Evolutionary conservation across 495 filamentous ascomycete species (phyloP).

Genomic region (Daldinia grandis): DNA sequence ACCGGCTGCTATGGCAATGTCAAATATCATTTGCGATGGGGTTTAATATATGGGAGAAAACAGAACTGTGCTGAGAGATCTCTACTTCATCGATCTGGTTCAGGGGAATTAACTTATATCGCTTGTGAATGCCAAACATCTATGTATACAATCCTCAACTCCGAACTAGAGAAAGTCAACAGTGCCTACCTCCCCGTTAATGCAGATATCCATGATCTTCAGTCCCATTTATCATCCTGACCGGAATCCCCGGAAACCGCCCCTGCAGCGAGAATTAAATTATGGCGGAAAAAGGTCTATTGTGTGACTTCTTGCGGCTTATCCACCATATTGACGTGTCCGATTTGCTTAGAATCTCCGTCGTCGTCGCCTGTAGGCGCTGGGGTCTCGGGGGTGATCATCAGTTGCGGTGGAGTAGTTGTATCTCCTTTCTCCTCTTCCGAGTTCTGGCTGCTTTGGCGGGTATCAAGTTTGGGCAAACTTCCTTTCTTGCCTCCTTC

Average conservation of each 20-base stretch:
- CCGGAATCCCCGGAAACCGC: constrained; percentile 6
- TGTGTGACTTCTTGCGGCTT: constrained; percentile 47
- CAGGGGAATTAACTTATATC: constrained; percentile 27
- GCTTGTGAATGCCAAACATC: constrained; percentile 35
- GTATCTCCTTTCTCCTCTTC: constrained; percentile 9
- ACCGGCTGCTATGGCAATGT: background rate
- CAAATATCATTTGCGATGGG: constrained; percentile 9
- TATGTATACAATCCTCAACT: constrained; percentile 45
- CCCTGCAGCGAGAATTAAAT: constrained; percentile 1
- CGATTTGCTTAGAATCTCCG: constrained; percentile 52
- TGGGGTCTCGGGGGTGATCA: constrained; percentile 54
- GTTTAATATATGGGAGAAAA: constrained; percentile 18
- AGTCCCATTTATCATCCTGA: constrained; percentile 21
- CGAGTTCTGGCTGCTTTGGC: constrained; percentile 9
- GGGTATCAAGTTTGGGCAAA: constrained; percentile 16
- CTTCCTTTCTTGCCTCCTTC: constrained; percentile 10
- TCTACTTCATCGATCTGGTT: constrained; percentile 15
- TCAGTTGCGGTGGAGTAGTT: constrained; percentile 46
- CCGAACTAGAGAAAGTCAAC: constrained; percentile 33
- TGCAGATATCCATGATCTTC: constrained; percentile 36
- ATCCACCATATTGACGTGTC: constrained; percentile 44
- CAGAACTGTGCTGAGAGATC: constrained; percentile 3
- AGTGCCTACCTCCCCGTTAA: constrained; percentile 28
- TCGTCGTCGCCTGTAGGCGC: constrained; percentile 32
- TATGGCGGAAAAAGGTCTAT: constrained; percentile 28